Evolutionary conservation across 2,329 filamentous ascomycete genomes (phyloP).

Genomic region (Aspergillus calidoustus): DNA sequence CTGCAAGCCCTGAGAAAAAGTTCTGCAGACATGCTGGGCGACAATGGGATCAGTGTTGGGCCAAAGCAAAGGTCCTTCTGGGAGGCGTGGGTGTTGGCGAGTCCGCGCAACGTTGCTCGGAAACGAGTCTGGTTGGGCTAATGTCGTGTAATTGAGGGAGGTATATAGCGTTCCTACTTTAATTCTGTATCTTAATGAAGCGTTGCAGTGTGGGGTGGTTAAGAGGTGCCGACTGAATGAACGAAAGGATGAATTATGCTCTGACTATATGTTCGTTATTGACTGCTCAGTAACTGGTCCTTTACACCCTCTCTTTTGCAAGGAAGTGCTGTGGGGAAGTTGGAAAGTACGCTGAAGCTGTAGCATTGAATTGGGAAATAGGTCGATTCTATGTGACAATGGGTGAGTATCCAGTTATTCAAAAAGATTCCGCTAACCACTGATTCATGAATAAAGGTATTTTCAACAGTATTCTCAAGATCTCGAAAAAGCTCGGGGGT

Average conservation of each 20-base stretch:
- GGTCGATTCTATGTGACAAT: neutral
- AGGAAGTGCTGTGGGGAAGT: neutral
- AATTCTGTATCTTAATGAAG: constrained; percentile 1
- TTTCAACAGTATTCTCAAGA: neutral
- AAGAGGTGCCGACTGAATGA: neutral
- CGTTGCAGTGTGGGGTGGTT: neutral
- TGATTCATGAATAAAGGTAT: neutral
- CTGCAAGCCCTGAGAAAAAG: constrained; percentile 34
- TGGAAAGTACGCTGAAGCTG: neutral
- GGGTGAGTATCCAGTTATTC: neutral
- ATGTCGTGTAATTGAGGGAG: neutral
- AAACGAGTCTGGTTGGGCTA: constrained; percentile 8
- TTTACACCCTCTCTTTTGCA: neutral
- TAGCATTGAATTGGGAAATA: neutral
- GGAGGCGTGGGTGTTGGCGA: constrained; percentile 45
- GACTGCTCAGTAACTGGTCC: too few species aligned
- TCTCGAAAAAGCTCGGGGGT: neutral
- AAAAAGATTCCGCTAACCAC: neutral
- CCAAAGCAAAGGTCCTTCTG: constrained; percentile 40
- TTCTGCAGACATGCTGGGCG: constrained; percentile 40
- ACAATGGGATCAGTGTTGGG: constrained; percentile 40
- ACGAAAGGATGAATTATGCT: neutral
- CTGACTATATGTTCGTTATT: neutral
- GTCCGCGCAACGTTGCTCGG: constrained; percentile 20
- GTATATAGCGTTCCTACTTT: constrained; percentile 3